Evolutionary conservation across 78 protist genomes (phyloP).

Genomic region (Dictyostelium citrinum): DNA sequence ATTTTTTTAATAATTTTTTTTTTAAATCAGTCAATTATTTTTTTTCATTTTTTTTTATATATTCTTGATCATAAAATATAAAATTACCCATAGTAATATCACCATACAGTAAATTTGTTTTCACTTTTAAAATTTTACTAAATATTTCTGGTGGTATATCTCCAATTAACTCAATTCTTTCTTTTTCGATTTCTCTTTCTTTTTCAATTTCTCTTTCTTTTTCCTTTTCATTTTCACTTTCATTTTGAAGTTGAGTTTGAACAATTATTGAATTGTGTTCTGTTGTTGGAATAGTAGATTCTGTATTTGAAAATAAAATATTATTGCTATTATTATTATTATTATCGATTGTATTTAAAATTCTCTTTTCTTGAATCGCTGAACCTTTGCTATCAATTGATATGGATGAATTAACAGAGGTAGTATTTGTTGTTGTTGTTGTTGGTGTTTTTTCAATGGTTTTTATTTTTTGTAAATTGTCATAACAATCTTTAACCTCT

Average conservation of each 20-base stretch:
- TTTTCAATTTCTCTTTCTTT: neutral
- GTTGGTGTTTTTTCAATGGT: neutral
- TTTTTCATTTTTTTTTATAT: neutral
- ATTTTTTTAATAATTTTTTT: neutral
- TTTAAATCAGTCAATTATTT: neutral
- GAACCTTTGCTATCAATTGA: too few species aligned
- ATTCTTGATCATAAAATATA: neutral
- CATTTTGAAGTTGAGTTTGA: neutral
- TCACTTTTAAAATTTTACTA: neutral
- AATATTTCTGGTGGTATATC: neutral
- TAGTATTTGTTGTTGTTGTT: neutral
- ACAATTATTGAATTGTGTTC: neutral
- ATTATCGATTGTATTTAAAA: neutral
- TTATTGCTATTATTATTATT: too few species aligned
- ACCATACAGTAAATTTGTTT: neutral
- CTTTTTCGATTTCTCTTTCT: neutral
- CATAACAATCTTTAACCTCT: neutral
- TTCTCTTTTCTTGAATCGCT: neutral
- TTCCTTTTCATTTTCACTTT: neutral
- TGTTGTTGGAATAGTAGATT: too few species aligned
- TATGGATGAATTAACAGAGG: neutral
- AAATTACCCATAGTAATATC: neutral
- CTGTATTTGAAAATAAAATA: too few species aligned
- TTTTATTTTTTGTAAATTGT: neutral
- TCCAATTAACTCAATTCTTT: neutral